Percentiles rank a stretch among this genome's conserved stretches.
These are phyloP conservation scores for Bipolaris gigantea DNA, from an alignment of 2,329 filamentous ascomycete species.

Conservation along the genomic window DNA sequence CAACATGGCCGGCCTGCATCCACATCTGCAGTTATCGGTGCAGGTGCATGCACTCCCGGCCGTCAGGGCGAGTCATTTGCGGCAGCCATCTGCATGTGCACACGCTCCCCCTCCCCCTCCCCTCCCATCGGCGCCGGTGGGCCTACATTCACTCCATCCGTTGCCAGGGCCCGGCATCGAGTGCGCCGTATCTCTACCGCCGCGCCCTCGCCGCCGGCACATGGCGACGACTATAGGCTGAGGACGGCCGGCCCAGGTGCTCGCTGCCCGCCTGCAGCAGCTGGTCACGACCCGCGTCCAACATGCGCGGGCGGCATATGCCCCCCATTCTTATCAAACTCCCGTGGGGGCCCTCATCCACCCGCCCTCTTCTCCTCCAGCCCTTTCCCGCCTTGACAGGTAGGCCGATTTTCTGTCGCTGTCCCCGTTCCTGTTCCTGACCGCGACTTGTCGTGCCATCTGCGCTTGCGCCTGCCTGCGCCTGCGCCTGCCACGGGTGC, in stretches of 20 bases:
- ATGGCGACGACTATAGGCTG: constrained; percentile 9
- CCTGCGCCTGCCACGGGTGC: not conserved
- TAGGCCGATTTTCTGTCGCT: constrained; percentile 5
- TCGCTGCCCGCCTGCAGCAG: constrained; percentile 2
- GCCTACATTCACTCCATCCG: not conserved
- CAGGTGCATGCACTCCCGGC: not conserved
- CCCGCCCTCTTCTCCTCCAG: constrained; percentile 14
- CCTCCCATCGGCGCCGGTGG: not conserved
- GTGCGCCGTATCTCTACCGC: not conserved
- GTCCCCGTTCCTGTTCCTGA: not conserved
- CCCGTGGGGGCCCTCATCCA: constrained; percentile 16
- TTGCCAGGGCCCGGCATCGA: constrained; percentile 3
- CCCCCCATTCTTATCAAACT: constrained; percentile 20
- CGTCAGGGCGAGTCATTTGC: constrained; percentile 9
- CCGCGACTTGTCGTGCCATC: not conserved
- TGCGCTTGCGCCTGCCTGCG: not conserved
- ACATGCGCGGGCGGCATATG: constrained; percentile 10
- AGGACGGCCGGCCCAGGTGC: constrained; percentile 1
- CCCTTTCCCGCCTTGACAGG: constrained; percentile 9
- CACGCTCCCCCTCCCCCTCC: not conserved
- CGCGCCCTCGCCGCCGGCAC: constrained; percentile 1
- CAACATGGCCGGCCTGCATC: not conserved
- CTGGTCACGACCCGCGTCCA: constrained; percentile 3
- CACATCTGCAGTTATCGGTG: not conserved
- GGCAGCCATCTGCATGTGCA: not conserved